Evolutionary conservation across 1,139 yeast species (phyloP), one percentile per base, ranked within the genome.

Genomic region (Meyerozyma carpophila): DNA sequence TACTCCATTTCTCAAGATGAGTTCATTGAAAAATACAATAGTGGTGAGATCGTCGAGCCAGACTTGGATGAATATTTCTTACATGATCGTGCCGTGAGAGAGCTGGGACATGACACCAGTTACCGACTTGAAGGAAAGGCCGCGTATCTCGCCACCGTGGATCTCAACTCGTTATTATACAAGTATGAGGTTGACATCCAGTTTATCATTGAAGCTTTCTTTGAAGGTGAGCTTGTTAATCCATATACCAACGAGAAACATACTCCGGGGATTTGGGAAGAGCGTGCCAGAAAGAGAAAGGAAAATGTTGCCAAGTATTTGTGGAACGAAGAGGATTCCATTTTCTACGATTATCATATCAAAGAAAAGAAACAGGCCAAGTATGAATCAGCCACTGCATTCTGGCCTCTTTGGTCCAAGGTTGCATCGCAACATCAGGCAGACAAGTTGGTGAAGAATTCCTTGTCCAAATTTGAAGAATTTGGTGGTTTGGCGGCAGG

Each of bases 51-150:
- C 27, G 48, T 66, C 8, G 97, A 89, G 56, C 95, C 96, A 0
- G 81, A 73, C 13, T 71, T 93, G 45, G 98, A 93, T 58, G 90
- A 82, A 50, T 94, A 89, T 63, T 88, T 93, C 62, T 63, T 87
- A 44, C 96, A 93, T 61, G 98, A 93, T 63, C 76, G 98, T 48
- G 98, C 96, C 1, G 96, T 93, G 13, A 79, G 98, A 58, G 98
- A 93, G 65, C 84, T 95, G 39, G 98, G 98, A 1, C 98, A 93
- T 62, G 98, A 93, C 61, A 94, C 98, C 0, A 77, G 93, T 3
- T 90, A 91, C 60, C 75, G 98, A 56, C 70, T 93, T 44, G 97
- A 91, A 65, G 95, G 96, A 31, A 77, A 80, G 42, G 89, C 96
- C 64, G 97, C 96, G 0, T 72, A 86, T 58, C 68, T 93, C 51